Percentiles rank a stretch among this genome's conserved stretches.
Evolutionary conservation across 2,329 filamentous ascomycete species (phyloP).

Genomic region (Cladophialophora yegresii): DNA sequence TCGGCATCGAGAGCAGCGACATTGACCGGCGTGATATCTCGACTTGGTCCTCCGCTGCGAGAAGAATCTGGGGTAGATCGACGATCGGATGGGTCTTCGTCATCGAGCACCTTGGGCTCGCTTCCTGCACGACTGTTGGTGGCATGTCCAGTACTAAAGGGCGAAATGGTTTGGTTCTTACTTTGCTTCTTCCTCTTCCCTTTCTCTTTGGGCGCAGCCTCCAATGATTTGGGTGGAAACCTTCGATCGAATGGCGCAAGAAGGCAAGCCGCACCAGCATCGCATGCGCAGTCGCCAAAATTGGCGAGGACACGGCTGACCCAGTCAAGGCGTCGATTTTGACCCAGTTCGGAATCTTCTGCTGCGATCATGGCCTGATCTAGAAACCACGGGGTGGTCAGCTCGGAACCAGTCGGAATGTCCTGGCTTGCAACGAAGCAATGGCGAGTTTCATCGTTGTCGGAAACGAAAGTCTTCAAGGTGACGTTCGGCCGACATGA

Average conservation of each 20-base stretch:
- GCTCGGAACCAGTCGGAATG: slow-evolving; percentile 61
- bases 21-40: slow-evolving; percentile 62
- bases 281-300: slow-evolving; percentile 54
- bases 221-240: slow-evolving; percentile 41
- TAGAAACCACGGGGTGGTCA: slow-evolving; percentile 54
- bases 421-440: slow-evolving; percentile 83
- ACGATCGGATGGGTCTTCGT: slow-evolving; percentile 59
- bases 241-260: slow-evolving; percentile 50
- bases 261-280: slow-evolving; percentile 43
- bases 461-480: slow-evolving; percentile 79
- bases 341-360: slow-evolving; percentile 32
- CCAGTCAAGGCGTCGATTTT: slow-evolving; percentile 45
- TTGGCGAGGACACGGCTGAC: slow-evolving; percentile 53
- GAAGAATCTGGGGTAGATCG: slow-evolving; percentile 61
- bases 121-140: slow-evolving; percentile 63
- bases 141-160: slow-evolving; percentile 54
- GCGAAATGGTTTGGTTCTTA: slow-evolving; percentile 54
- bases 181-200: slow-evolving; percentile 54
- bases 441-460: slow-evolving; percentile 78
- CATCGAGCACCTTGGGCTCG: slow-evolving; percentile 56
- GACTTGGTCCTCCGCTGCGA: slow-evolving; percentile 59
- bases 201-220: slow-evolving; percentile 45
- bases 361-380: slow-evolving; percentile 38
- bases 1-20: slow-evolving; percentile 48
- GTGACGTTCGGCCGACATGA: slow-evolving; percentile 90